Conservation (phyloP, 140 eudicot species). For the Flaveria floridana region DNA sequence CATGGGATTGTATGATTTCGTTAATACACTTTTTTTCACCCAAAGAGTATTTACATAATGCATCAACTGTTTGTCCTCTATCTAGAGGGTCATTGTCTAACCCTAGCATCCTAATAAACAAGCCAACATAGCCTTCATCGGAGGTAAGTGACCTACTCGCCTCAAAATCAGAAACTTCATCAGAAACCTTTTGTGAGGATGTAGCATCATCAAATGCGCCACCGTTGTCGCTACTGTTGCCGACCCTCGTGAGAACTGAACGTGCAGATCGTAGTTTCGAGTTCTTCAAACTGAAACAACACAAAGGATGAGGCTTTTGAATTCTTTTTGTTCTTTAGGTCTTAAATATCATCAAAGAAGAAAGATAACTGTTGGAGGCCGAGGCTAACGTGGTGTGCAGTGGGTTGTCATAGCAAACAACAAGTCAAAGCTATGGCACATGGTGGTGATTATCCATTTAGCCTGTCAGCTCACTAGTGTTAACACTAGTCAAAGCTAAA, state of each 20-base stretch:
- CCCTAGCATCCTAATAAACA: constrained; percentile 77
- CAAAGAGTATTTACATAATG: constrained; percentile 73
- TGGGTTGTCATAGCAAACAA: too few relatives aligned
- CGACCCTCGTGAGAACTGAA: constrained; percentile 41
- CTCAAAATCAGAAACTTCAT: constrained; percentile 42
- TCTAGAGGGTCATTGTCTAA: constrained; percentile 69
- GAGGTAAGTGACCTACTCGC: constrained; percentile 38
- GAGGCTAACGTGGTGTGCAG: too few relatives aligned
- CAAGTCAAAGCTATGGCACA: too few relatives aligned
- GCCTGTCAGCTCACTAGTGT: too few relatives aligned
- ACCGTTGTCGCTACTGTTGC: constrained; percentile 45
- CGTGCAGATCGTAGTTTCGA: constrained; percentile 4
- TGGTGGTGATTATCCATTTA: too few relatives aligned
- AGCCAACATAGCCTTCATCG: constrained; percentile 58
- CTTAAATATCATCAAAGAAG: constrained; percentile 17
- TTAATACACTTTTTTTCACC: constrained; percentile 73
- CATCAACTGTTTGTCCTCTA: constrained; percentile 77
- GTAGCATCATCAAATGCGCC: constrained; percentile 39
- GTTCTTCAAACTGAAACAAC: constrained; percentile 26
- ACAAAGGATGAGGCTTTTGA: constrained; percentile 15
- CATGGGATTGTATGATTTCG: constrained; percentile 56
- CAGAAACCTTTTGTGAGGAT: constrained; percentile 39
- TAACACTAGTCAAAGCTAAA: too few relatives aligned
- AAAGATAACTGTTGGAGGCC: too few relatives aligned
- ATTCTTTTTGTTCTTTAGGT: constrained; percentile 22